phyloP scores from a whole-genome alignment of 2,329 filamentous ascomycete genomes.

The Hymenoscyphus albidus region DNA sequence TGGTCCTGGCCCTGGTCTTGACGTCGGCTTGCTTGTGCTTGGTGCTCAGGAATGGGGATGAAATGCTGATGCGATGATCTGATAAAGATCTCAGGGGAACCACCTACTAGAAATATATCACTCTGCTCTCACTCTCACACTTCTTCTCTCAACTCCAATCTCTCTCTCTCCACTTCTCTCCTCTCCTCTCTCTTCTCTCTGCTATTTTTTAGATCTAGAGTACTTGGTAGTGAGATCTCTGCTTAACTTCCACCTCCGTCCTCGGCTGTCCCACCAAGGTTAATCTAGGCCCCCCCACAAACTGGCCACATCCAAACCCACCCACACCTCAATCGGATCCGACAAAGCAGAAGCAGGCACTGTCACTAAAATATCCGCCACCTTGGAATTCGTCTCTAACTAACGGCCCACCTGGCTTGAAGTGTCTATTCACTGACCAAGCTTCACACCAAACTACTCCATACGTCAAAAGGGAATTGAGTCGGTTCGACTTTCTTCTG shows the following conservation, averaged over 20 bases:
- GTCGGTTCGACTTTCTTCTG: background rate
- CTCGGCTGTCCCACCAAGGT: background rate
- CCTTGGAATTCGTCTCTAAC: background rate
- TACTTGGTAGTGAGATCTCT: too few species aligned
- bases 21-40: background rate
- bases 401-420: background rate
- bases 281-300: background rate
- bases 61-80: background rate
- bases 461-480: background rate
- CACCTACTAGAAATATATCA: background rate
- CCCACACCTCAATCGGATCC: background rate
- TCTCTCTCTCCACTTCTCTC: background rate
- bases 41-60: background rate
- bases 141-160: background rate
- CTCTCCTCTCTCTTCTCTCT: background rate
- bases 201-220: background rate
- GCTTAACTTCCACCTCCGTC: background rate
- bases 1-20: background rate
- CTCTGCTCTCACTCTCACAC: background rate
- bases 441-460: too few species aligned
- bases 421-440: background rate
- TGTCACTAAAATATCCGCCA: background rate
- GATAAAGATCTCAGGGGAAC: background rate
- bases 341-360: background rate
- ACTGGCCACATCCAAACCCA: background rate